These are phyloP conservation scores for Coleophoma eucalyptorum DNA, from an alignment of 2,329 filamentous ascomycete genomes.

Conservation along the genomic window DNA sequence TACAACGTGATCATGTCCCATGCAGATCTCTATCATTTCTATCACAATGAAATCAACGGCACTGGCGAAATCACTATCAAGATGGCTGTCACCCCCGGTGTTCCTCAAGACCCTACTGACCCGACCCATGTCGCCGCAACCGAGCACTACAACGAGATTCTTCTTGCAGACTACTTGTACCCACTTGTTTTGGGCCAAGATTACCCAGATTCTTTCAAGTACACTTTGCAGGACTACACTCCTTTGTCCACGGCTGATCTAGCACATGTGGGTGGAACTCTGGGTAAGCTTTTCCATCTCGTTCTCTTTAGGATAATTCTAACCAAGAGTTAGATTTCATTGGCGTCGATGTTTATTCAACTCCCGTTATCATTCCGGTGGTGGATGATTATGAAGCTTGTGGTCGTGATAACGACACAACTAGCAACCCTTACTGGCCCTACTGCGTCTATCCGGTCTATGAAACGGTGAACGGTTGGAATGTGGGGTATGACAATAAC, in stretches of 20 bases:
- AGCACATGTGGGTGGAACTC: not conserved
- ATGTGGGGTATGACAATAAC: slow-evolving; percentile 27
- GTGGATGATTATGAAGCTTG: not conserved
- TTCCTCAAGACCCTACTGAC: slow-evolving; percentile 34
- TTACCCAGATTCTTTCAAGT: slow-evolving; percentile 16
- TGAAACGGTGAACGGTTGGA: not conserved
- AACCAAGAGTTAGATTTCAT: not conserved
- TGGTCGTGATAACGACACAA: not conserved
- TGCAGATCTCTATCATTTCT: slow-evolving; percentile 43
- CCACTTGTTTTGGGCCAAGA: not conserved
- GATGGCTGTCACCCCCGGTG: slow-evolving; percentile 36
- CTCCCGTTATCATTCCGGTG: not conserved
- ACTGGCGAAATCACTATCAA: slow-evolving; percentile 43
- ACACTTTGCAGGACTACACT: slow-evolving; percentile 19
- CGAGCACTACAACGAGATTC: slow-evolving; percentile 30
- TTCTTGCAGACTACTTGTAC: slow-evolving; percentile 27
- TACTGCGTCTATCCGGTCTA: not conserved
- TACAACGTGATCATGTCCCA: slow-evolving; percentile 38
- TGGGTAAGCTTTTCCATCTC: not conserved
- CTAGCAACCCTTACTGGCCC: not conserved
- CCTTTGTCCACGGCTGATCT: not conserved
- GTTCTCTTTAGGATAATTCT: too few relatives aligned
- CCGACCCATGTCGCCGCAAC: slow-evolving; percentile 11
- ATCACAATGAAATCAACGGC: slow-evolving; percentile 45
- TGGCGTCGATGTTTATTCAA: not conserved